These are phyloP conservation scores for Aspergillus clavatus DNA, from an alignment of 2,329 filamentous ascomycete genomes.

Conservation along the genomic window DNA sequence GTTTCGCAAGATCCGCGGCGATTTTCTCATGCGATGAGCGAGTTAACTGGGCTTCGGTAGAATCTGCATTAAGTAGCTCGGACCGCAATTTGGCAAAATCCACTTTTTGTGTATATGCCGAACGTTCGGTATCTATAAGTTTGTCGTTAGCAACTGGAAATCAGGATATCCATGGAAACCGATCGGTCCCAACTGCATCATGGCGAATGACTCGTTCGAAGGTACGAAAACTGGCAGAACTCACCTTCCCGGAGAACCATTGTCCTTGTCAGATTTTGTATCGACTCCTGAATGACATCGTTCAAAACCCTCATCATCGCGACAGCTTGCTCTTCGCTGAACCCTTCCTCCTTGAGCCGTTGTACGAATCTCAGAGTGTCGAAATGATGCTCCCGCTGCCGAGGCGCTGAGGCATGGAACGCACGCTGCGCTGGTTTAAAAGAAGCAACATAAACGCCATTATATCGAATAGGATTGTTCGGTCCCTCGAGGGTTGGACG, in stretches of 20 bases:
- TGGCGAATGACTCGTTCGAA: too few relatives aligned
- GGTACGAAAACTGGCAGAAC: conserved; percentile 8
- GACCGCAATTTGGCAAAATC: conserved; percentile 96
- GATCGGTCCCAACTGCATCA: too few relatives aligned
- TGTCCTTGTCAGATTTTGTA: conserved; percentile 92
- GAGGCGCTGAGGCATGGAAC: conserved; percentile 62
- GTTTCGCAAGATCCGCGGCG: conserved; percentile 89
- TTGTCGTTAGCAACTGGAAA: conserved; percentile 1
- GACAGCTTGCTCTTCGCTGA: conserved; percentile 89
- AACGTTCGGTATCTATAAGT: conserved; percentile 43
- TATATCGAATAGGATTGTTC: conserved; percentile 38
- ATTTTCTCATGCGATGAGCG: conserved; percentile 85
- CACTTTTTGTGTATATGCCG: conserved; percentile 75
- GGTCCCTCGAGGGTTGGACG: conserved; percentile 16
- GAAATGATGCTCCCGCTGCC: conserved; percentile 81
- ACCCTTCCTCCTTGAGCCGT: conserved; percentile 80
- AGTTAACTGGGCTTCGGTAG: conserved; percentile 83
- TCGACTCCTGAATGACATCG: conserved; percentile 96
- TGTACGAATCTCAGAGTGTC: conserved; percentile 98
- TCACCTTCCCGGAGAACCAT: conserved; percentile 97
- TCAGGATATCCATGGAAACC: background rate
- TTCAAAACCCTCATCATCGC: conserved; percentile 98
- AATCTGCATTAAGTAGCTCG: conserved; percentile 87
- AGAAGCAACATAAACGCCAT: conserved; percentile 45
- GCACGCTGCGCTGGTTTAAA: conserved; percentile 40